These are phyloP conservation scores for Plasmodium adleri DNA, from an alignment of 169 alveolate genomes.

Conservation along the genomic window DNA sequence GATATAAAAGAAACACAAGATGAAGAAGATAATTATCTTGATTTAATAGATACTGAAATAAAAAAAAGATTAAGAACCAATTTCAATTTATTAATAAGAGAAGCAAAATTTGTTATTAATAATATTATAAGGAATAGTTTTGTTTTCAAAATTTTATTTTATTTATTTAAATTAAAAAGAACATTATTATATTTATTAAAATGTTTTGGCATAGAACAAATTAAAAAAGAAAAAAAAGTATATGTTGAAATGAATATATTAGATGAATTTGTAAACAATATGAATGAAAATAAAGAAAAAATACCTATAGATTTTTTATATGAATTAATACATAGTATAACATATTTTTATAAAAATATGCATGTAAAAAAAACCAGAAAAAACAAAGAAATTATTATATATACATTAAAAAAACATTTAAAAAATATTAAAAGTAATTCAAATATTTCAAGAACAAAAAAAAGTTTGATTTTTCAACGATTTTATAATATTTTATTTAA, in stretches of 20 bases:
- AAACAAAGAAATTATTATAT: conserved; percentile 21
- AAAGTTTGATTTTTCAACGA: conserved; percentile 1
- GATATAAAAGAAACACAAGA: too few species aligned
- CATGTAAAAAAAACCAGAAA: conserved; percentile 18
- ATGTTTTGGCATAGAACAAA: conserved; percentile 33
- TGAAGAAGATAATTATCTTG: too few species aligned
- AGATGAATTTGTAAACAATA: conserved; percentile 25
- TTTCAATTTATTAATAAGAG: conserved; percentile 16
- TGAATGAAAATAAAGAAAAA: conserved; percentile 16
- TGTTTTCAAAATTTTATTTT: conserved; percentile 17
- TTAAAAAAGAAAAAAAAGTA: conserved; percentile 21
- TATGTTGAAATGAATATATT: conserved; percentile 28
- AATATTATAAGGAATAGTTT: conserved; percentile 49
- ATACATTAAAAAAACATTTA: conserved; percentile 17
- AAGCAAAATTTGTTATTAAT: conserved; percentile 29
- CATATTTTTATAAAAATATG: conserved; percentile 32
- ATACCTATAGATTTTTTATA: conserved; percentile 15
- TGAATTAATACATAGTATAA: conserved; percentile 19
- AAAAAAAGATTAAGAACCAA: conserved; percentile 3
- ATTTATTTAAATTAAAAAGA: conserved; percentile 35
- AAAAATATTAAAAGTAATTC: neutral
- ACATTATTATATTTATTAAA: conserved; percentile 43
- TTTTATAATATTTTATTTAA: conserved; percentile 47
- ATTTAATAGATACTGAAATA: conserved; percentile 1
- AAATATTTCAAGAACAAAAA: neutral